Evolutionary conservation across 169 alveolate species (phyloP).

Genomic region (Nephromyces sp.): DNA sequence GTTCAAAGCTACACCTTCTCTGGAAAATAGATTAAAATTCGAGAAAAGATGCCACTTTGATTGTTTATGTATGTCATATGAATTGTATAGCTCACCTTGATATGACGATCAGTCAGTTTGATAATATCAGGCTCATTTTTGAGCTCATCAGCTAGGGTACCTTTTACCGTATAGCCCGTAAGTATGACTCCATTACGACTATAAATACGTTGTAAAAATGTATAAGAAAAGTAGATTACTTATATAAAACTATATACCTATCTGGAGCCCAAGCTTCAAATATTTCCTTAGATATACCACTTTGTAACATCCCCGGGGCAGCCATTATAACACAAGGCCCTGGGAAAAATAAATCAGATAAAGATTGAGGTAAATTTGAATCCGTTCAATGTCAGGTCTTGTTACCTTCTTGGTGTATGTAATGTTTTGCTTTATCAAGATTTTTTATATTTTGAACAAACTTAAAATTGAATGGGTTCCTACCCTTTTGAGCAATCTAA

Average conservation of each 20-base stretch:
- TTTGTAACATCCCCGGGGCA: conserved; percentile 95
- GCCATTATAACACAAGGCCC: conserved; percentile 94
- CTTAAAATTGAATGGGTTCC: conserved; percentile 75
- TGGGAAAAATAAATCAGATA: neutral
- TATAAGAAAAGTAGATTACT: neutral
- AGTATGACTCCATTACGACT: conserved; percentile 84
- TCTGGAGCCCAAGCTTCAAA: conserved; percentile 91
- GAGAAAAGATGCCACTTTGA: conserved; percentile 37
- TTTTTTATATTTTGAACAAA: conserved; percentile 3
- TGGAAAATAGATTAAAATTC: conserved; percentile 6
- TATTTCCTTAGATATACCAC: conserved; percentile 87
- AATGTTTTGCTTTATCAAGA: conserved; percentile 16
- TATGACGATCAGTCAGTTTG: conserved; percentile 60
- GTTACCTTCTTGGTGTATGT: conserved; percentile 31
- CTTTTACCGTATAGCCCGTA: conserved; percentile 94
- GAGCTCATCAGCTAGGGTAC: conserved; percentile 90
- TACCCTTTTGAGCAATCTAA: conserved; percentile 1
- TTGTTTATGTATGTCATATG: conserved; percentile 37
- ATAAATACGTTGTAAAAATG: neutral
- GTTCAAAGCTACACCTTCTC: conserved; percentile 52
- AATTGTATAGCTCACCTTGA: conserved; percentile 21
- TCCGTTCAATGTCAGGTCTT: conserved; percentile 35
- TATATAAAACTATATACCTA: neutral
- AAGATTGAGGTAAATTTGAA: conserved; percentile 23
- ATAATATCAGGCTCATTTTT: conserved; percentile 79